phyloP scores from a whole-genome alignment of 768 basidiomycete species.

The Tubosaeta sp. region DNA sequence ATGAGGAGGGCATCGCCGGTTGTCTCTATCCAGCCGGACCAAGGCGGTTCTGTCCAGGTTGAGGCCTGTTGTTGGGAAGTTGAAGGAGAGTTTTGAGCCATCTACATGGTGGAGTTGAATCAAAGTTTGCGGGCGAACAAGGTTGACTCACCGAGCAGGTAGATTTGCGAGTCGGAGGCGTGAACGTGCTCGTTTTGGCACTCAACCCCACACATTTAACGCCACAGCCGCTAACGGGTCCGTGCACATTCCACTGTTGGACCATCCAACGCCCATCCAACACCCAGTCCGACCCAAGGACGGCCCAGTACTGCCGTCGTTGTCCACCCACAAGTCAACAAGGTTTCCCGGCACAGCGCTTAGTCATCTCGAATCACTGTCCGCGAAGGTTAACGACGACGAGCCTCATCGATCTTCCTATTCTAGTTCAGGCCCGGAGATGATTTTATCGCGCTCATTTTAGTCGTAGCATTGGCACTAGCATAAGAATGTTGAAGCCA shows the following conservation, averaged over 20 bases:
- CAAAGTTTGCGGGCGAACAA: conserved; percentile 48
- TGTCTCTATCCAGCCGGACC: conserved; percentile 93
- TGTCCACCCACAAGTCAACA: not conserved
- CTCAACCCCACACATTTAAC: conserved; percentile 21
- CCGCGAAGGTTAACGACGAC: conserved; percentile 20
- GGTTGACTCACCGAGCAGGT: conserved; percentile 69
- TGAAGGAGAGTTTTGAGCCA: conserved; percentile 30
- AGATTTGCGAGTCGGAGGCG: conserved; percentile 58
- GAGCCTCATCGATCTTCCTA: not conserved
- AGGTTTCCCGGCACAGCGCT: conserved; percentile 27
- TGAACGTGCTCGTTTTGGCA: conserved; percentile 34
- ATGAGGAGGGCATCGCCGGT: conserved; percentile 95
- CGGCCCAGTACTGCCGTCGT: not conserved
- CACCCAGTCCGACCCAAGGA: not conserved
- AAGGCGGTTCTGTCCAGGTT: conserved; percentile 85
- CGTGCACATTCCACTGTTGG: conserved; percentile 14
- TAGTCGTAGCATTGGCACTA: too few species aligned
- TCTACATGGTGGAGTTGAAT: conserved; percentile 24
- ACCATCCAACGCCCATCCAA: not conserved
- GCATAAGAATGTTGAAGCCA: too few species aligned
- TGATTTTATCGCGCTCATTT: not conserved
- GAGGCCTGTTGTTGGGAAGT: conserved; percentile 33
- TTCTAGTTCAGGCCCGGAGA: not conserved
- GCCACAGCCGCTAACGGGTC: conserved; percentile 33
- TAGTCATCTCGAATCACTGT: conserved; percentile 28